A percentile compares a stretch with the other conserved stretches of the same genome.
phyloP scores from a whole-genome alignment of 177 flowering plant species.

The Vitis hybrid region DNA sequence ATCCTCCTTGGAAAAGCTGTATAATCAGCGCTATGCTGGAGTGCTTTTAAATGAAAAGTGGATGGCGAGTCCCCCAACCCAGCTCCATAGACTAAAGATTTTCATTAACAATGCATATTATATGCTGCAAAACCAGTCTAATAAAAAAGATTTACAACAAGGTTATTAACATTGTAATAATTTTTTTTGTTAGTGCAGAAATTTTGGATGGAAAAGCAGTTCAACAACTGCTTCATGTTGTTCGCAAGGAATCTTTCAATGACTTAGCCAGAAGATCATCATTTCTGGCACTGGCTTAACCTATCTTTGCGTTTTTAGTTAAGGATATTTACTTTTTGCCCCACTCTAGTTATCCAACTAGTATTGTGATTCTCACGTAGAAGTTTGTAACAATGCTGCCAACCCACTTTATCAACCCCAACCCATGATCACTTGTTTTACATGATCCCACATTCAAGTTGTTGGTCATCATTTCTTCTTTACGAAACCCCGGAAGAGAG shows the following conservation, averaged over 20 bases:
- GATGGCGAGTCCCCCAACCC: constrained; percentile 33
- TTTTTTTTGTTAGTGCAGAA: constrained; percentile 32
- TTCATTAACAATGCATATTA: too few relatives aligned
- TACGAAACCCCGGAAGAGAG: constrained; percentile 40
- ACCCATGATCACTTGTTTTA: too few relatives aligned
- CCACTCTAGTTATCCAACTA: neutral
- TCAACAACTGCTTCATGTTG: constrained; percentile 61
- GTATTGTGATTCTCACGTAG: too few relatives aligned
- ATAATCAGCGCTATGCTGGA: constrained; percentile 40
- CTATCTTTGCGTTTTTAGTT: neutral
- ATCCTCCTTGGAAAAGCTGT: constrained; percentile 21
- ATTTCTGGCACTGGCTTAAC: constrained; percentile 51
- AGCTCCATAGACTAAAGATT: neutral
- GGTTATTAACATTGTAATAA: neutral
- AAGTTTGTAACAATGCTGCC: too few relatives aligned
- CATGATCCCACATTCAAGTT: too few relatives aligned
- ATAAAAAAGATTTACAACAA: too few relatives aligned
- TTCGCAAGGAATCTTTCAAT: constrained; percentile 56
- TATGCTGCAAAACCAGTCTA: too few relatives aligned
- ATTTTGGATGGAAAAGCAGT: constrained; percentile 57
- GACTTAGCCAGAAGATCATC: constrained; percentile 53
- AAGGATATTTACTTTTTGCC: neutral
- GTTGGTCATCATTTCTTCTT: too few relatives aligned
- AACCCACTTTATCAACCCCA: too few relatives aligned
- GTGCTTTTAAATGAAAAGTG: constrained; percentile 44